A percentile compares a stretch with the other conserved stretches of the same genome.
phyloP scores from a whole-genome alignment of 2,329 filamentous ascomycete species.

The Botrytis galanthina region DNA sequence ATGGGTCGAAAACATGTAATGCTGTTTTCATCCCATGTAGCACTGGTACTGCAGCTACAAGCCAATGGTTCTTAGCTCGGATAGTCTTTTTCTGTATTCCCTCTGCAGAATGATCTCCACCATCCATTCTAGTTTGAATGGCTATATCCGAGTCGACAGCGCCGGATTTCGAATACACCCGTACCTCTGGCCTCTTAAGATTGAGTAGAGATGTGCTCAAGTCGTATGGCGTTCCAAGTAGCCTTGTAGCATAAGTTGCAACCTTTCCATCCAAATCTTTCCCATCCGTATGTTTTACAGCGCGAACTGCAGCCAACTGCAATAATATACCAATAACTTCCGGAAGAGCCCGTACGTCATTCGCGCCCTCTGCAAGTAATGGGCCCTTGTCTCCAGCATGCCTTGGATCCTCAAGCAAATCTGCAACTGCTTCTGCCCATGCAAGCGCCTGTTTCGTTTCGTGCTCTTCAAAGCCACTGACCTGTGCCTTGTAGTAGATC shows the following conservation, averaged over 20 bases:
- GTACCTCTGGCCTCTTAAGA: background rate
- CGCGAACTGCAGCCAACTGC: constrained; percentile 45
- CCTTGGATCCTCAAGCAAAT: constrained; percentile 34
- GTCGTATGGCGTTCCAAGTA: constrained; percentile 24
- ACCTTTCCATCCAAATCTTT: constrained; percentile 44
- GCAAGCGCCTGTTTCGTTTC: constrained; percentile 34
- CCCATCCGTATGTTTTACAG: constrained; percentile 40
- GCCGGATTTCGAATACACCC: background rate
- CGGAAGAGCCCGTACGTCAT: constrained; percentile 42
- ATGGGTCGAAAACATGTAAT: constrained; percentile 33
- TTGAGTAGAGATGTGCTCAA: constrained; percentile 9
- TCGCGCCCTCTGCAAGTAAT: background rate
- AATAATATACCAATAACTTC: constrained; percentile 44
- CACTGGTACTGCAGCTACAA: constrained; percentile 41
- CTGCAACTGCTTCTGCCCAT: constrained; percentile 35
- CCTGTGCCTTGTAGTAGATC: constrained; percentile 30
- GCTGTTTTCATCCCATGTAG: constrained; percentile 43
- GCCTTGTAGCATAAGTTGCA: constrained; percentile 39
- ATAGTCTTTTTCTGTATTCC: background rate
- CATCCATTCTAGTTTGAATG: background rate
- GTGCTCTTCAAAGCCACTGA: constrained; percentile 27
- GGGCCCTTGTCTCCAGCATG: constrained; percentile 26
- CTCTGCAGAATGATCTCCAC: background rate
- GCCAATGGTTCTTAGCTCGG: constrained; percentile 19
- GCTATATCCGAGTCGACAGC: background rate